Conservation (phyloP, 2,329 filamentous ascomycete genomes). For the Aciculosporium take region DNA sequence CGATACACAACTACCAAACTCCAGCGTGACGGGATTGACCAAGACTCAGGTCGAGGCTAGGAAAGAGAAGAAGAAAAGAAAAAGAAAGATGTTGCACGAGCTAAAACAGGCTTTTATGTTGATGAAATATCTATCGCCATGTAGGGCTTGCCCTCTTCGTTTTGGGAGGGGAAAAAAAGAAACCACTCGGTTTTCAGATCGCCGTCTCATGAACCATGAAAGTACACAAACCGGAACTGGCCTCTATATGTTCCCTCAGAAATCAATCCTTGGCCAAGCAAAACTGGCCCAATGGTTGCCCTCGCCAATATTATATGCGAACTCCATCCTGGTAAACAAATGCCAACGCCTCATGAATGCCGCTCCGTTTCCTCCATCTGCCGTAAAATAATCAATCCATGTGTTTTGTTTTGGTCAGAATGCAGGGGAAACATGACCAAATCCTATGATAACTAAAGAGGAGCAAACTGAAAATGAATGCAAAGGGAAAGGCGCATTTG, state of each 20-base stretch:
- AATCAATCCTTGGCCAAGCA: neutral
- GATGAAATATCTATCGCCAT: neutral
- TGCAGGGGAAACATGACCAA: constrained; percentile 1
- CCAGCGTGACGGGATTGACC: neutral
- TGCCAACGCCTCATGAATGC: constrained; percentile 7
- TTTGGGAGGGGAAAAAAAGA: neutral
- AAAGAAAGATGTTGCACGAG: neutral
- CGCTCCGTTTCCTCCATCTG: neutral
- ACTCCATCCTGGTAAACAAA: constrained; percentile 7
- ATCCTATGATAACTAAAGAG: neutral
- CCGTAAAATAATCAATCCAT: neutral
- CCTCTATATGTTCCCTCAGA: neutral
- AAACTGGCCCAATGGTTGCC: constrained; percentile 2
- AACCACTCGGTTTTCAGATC: neutral
- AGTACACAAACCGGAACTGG: neutral
- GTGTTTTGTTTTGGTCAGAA: neutral
- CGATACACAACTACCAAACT: constrained; percentile 6
- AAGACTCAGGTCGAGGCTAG: too few relatives aligned
- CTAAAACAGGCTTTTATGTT: neutral
- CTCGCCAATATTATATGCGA: constrained; percentile 4
- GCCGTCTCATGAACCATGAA: neutral
- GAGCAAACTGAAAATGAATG: constrained; percentile 1
- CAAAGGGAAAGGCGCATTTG: neutral
- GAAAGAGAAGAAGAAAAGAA: too few relatives aligned
- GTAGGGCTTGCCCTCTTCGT: neutral